Conservation (phyloP, 768 basidiomycete species). For the Suillus luteus region DNA sequence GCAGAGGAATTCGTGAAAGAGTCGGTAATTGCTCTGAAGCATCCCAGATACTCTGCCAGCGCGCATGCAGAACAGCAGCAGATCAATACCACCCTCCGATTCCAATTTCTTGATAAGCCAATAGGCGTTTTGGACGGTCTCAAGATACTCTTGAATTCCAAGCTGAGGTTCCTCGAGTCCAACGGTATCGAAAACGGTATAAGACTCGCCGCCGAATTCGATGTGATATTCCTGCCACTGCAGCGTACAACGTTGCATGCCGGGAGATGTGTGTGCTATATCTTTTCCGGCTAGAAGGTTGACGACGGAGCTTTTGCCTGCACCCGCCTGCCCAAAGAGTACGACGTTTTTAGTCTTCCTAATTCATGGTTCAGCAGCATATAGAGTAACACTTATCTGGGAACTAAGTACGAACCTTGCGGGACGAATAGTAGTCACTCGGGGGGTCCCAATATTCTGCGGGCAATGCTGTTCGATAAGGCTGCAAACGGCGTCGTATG, state of each 20-base stretch:
- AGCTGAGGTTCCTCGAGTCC: constrained; percentile 34
- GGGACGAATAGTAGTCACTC: not conserved
- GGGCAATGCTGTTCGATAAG: constrained; percentile 17
- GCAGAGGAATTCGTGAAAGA: constrained; percentile 29
- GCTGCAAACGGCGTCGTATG: constrained; percentile 23
- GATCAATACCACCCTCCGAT: constrained; percentile 36
- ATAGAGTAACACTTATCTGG: not conserved
- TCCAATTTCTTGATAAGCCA: constrained; percentile 36
- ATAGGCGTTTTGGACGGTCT: constrained; percentile 33
- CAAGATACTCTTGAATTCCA: constrained; percentile 23
- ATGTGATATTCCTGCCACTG: constrained; percentile 31
- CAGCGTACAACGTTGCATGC: constrained; percentile 40
- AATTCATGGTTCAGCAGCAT: not conserved
- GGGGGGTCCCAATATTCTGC: not conserved
- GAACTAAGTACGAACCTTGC: not conserved
- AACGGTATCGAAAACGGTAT: constrained; percentile 36
- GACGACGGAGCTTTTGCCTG: constrained; percentile 26
- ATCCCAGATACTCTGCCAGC: constrained; percentile 37
- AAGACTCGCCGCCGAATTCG: constrained; percentile 23
- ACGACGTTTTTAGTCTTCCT: constrained; percentile 25
- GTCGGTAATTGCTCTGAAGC: constrained; percentile 32
- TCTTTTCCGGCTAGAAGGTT: constrained; percentile 32
- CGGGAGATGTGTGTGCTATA: constrained; percentile 26
- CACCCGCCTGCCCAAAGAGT: constrained; percentile 42
- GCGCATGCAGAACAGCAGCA: constrained; percentile 44